Conservation (phyloP, 371 early-diverging fungal genomes). For the Circinella umbellata region DNA sequence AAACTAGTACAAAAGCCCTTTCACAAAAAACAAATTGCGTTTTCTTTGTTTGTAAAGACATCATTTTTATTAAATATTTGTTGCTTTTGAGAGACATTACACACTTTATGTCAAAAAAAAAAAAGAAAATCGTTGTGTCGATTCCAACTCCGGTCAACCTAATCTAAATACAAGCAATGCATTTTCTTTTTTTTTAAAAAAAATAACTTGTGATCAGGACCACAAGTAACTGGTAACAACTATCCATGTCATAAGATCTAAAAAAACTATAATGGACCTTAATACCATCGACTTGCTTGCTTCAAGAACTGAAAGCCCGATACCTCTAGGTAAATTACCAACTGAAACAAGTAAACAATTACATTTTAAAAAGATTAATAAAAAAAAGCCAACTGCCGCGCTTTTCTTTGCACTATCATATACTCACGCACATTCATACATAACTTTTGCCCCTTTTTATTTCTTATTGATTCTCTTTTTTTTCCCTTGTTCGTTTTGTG, state of each 20-base stretch:
- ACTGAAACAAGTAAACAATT: background rate
- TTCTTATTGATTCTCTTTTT: background rate
- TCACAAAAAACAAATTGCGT: background rate
- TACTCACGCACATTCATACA: background rate
- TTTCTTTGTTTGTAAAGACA: background rate
- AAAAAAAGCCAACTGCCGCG: background rate
- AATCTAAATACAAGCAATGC: too few relatives aligned
- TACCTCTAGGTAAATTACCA: constrained; percentile 11
- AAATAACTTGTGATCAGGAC: too few relatives aligned
- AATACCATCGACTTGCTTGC: constrained; percentile 18
- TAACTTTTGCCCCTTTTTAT: background rate
- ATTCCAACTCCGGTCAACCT: too few relatives aligned
- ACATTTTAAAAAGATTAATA: background rate
- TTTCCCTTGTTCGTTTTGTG: constrained; percentile 4
- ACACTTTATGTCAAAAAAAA: too few relatives aligned
- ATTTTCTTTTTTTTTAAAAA: too few relatives aligned
- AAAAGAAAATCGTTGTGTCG: too few relatives aligned
- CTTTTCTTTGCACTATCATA: background rate
- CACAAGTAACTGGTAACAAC: background rate
- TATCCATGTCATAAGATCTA: constrained; percentile 9
- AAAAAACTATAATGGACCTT: constrained; percentile 4
- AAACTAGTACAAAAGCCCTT: background rate
- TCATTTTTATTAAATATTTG: background rate
- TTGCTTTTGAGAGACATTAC: too few relatives aligned
- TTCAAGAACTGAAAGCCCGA: constrained; percentile 22